Evolutionary conservation across 805 yeast species (phyloP), one percentile per base, ranked within the genome.

Genomic region (Lachancea sp.): DNA sequence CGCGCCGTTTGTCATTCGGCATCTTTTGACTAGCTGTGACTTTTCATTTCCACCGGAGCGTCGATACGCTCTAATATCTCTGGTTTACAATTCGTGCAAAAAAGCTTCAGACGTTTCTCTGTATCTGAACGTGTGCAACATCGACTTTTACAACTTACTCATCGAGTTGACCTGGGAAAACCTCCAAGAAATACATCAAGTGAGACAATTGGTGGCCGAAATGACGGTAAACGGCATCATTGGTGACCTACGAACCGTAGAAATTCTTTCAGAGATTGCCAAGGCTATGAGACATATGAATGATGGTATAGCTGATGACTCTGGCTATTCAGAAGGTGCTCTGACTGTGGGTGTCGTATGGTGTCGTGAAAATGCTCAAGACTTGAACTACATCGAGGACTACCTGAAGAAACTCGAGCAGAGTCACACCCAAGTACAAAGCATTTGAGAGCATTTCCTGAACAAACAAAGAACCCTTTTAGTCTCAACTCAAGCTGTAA

Each of bases 211-310:
- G 7, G 49, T 58, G 5, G 42, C 52, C 2, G 67, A 63, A 45
- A 60, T 63, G 66, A 54, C 50, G 19, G 54, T 52, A n/a, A 60
- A 62, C 29, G 67, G 67, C 27, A 55, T 62, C 6, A 45, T 49
- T 20, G 67, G 66, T 3, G 63, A 63, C 42, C 41, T 59, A 12
- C 36, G 50, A n/a, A 62, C 67, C 2, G 49, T 61, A 1, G 60
- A 54, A 31, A 38, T 58, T 7, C 44, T 63, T 3, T 57, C 54
- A 16, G 42, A 46, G 15, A 52, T 60, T 7, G 45, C 51, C n/a
- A 25, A 33, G 9, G 25, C 33, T 22, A 43, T 57, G 25, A 48
- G 53, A 32, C 41, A 46, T 22, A 49, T 59, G 27, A 54, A 53
- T 19, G 65, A 62, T 33, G 60, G 53, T 20, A 45, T 59, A 7